Evolutionary conservation across 768 basidiomycete species (phyloP), one percentile per base, ranked within the genome.

Genomic region (Kondoa subrosea): DNA sequence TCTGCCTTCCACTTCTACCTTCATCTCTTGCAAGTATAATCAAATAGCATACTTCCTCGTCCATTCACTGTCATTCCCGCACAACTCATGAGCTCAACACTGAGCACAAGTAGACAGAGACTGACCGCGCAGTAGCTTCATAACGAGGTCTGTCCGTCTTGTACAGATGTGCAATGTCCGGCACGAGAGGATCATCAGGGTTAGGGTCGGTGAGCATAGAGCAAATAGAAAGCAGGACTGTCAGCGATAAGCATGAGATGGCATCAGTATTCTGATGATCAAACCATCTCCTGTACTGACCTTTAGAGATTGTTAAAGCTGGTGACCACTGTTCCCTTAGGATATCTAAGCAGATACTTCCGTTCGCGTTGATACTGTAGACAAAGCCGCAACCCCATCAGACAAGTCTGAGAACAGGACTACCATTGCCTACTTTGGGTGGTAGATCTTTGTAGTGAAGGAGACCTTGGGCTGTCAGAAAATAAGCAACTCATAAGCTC

Each of bases 381-480:
- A 61, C 66, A 64, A 30, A 50, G 34, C 56, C 64, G 60, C 65
- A 1, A 33, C 21, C 12, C n/a, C 1, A 15, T 25, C 16, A 56
- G 59, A 32, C 2, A 2, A 1, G 16, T 2, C 32, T 17, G 21
- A 59, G 14, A 32, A 64, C 21, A 26, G 26, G 62, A 30, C 26
- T 12, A 64, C 12, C 16, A 30, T 30, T 34, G 30, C 70, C 17
- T 21, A 73, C 72, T 97, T 97, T 34, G 93, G 93, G 79, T 97
- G 93, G 79, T 96, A 97, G 75, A 96, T 96, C 88, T 95, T 96
- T 76, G 95, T 97, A 73, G 91, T 93, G 80, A 99, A 99, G 81
- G 87, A 87, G 80, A 99, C 91, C 84, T 99, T 99, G 79, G 95
- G 95, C 57, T 95, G 95, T 81, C 97, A 96, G 87, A 97, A 97